A percentile compares a stretch with the other conserved stretches of the same genome.
phyloP scores from a whole-genome alignment of 2,329 filamentous ascomycete genomes.

The Lithohypha guttulata region DNA sequence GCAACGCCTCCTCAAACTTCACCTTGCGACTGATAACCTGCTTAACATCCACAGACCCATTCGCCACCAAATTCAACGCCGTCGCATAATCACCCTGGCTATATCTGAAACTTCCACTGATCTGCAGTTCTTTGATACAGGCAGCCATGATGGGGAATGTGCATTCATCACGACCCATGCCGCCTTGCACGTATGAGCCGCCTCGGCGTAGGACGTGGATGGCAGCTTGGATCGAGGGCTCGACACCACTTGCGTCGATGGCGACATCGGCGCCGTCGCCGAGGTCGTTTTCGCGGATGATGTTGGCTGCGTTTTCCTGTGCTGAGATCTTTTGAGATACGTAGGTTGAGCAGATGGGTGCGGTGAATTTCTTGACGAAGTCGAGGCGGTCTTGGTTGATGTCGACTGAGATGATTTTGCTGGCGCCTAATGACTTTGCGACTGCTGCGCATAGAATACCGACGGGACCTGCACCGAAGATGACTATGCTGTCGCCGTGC shows the following conservation, averaged over 20 bases:
- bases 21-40: constrained; percentile 68
- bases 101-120: constrained; percentile 84
- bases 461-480: constrained; percentile 81
- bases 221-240: constrained; percentile 64
- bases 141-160: constrained; percentile 84
- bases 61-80: constrained; percentile 64
- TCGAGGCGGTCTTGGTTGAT: constrained; percentile 69
- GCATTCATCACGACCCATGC: constrained; percentile 83
- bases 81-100: constrained; percentile 77
- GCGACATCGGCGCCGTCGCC: constrained; percentile 61
- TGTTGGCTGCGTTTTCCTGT: constrained; percentile 61
- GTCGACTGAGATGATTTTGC: constrained; percentile 75
- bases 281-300: constrained; percentile 55
- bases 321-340: constrained; percentile 55
- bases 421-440: constrained; percentile 73
- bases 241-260: constrained; percentile 70
- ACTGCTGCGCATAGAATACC: constrained; percentile 81
- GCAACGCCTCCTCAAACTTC: constrained; percentile 68
- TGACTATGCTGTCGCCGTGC: constrained; percentile 66
- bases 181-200: constrained; percentile 72
- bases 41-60: constrained; percentile 63
- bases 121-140: constrained; percentile 78
- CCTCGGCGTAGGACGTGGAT: constrained; percentile 61
- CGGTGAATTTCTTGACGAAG: constrained; percentile 63
- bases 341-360: constrained; percentile 29